Percentiles rank a stretch among this genome's conserved stretches.
phyloP scores from a whole-genome alignment of 805 yeast species.

The Clavispora phyllophila region DNA sequence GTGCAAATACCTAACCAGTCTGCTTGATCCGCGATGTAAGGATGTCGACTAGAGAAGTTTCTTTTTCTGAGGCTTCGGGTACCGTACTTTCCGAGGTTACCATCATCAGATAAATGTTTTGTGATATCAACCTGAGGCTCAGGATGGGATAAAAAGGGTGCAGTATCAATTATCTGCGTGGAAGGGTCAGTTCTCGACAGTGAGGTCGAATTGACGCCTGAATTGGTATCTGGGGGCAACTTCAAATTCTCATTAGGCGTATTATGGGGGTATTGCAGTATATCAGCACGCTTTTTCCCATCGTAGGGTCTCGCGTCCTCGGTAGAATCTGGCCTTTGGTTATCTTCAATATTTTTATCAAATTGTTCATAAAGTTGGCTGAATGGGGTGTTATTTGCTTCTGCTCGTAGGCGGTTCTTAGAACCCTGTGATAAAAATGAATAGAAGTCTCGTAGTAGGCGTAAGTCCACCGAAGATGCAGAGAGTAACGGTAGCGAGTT shows the following conservation, averaged over 20 bases:
- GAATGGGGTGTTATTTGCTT: conserved; percentile 8
- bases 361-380: conserved; percentile 3
- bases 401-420: conserved; percentile 7
- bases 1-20: conserved; percentile 38
- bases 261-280: too few relatives aligned
- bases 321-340: neutral
- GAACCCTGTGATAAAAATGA: conserved; percentile 8
- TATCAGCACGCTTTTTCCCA: too few relatives aligned
- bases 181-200: too few relatives aligned
- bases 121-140: too few relatives aligned
- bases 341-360: neutral
- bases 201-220: too few relatives aligned
- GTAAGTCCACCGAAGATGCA: conserved; percentile 9
- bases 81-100: too few relatives aligned
- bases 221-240: too few relatives aligned
- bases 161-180: too few relatives aligned
- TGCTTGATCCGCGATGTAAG: conserved; percentile 41
- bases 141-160: too few relatives aligned
- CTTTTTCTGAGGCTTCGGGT: conserved; percentile 32
- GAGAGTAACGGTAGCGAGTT: conserved; percentile 12
- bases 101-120: neutral
- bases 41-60: conserved; percentile 40
- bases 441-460: conserved; percentile 6
- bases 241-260: too few relatives aligned
- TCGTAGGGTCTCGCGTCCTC: too few relatives aligned